A percentile compares a stretch with the other conserved stretches of the same genome.
Evolutionary conservation across 2,329 filamentous ascomycete genomes (phyloP).

Genomic region (Colletotrichum scovillei): DNA sequence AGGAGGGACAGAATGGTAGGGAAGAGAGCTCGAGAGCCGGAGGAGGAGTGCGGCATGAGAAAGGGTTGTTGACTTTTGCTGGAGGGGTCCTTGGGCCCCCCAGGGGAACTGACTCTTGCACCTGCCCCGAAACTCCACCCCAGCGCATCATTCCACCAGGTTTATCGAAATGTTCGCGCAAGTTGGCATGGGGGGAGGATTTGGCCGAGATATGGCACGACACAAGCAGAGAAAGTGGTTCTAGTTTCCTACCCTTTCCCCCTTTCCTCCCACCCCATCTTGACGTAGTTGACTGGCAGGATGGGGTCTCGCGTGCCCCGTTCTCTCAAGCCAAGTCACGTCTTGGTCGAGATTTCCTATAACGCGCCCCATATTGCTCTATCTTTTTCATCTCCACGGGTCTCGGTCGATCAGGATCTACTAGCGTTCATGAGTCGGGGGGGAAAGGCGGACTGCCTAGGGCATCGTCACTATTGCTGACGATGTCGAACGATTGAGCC

Average conservation of each 20-base stretch:
- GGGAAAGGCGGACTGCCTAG: background rate
- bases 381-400: background rate
- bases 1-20: background rate
- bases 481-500: background rate
- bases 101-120: conserved; percentile 13
- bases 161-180: conserved; percentile 1
- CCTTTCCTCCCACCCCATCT: background rate
- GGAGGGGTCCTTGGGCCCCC: background rate
- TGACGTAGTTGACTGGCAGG: background rate
- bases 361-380: background rate
- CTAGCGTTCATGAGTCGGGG: background rate
- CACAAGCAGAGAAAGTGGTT: background rate
- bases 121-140: background rate
- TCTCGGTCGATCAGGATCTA: background rate
- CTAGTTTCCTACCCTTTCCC: background rate
- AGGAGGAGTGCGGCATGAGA: background rate
- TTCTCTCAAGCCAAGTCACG: no score
- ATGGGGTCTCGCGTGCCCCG: background rate
- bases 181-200: background rate
- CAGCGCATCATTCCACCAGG: conserved; percentile 12
- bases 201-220: background rate
- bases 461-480: background rate
- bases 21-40: background rate
- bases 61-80: background rate
- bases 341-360: background rate